These are phyloP conservation scores for Lactarius indigo DNA, from an alignment of 768 basidiomycete species.

Conservation along the genomic window DNA sequence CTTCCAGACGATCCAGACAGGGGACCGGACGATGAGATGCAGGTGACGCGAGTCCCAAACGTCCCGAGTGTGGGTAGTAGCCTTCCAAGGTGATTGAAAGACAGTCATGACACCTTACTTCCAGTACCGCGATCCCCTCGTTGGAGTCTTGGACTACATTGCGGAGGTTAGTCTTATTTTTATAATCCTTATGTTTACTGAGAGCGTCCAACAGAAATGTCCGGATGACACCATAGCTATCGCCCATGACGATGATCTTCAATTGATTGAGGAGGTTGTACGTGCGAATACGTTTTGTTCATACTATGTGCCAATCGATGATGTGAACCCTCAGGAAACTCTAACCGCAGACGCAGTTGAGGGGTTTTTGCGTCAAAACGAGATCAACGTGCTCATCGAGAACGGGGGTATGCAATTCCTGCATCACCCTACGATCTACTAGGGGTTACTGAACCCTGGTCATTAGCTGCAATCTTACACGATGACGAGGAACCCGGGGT, in stretches of 20 bases:
- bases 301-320: background rate
- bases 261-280: constrained; percentile 14
- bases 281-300: background rate
- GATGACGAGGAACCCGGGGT: constrained; percentile 6
- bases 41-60: constrained; percentile 8
- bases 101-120: background rate
- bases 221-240: constrained; percentile 7
- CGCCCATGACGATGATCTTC: constrained; percentile 18
- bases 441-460: background rate
- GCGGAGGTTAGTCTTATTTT: constrained; percentile 6
- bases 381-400: constrained; percentile 5
- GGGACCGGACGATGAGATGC: background rate
- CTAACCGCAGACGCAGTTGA: constrained; percentile 16
- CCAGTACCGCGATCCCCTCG: constrained; percentile 16
- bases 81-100: background rate
- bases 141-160: constrained; percentile 17
- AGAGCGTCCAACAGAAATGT: constrained; percentile 10
- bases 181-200: background rate
- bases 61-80: background rate
- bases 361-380: constrained; percentile 14
- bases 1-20: constrained; percentile 10
- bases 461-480: constrained; percentile 9
- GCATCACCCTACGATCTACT: no score
- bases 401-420: constrained; percentile 11
- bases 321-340: constrained; percentile 4